Percentiles rank a stretch among this genome's conserved stretches.
Conservation (phyloP, 768 basidiomycete species). For the Calocybe cyanea region DNA sequence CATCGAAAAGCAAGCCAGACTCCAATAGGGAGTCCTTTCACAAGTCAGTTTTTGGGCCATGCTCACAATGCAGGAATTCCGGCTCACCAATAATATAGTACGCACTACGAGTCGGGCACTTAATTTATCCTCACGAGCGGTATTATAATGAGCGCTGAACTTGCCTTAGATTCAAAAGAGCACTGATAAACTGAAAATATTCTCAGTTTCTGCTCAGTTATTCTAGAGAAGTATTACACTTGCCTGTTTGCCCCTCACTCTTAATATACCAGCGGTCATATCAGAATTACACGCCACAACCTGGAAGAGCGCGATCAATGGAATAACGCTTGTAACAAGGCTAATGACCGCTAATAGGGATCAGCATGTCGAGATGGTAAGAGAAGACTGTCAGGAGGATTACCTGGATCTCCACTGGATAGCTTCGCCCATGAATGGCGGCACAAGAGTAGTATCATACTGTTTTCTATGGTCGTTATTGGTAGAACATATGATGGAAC, state of each 20-base stretch:
- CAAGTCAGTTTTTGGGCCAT: background rate
- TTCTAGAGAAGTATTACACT: no score
- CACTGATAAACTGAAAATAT: constrained; percentile 64
- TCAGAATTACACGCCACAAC: constrained; percentile 74
- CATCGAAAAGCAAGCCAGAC: constrained; percentile 51
- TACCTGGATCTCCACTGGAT: constrained; percentile 65
- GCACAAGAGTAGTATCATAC: constrained; percentile 35
- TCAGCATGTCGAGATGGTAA: background rate
- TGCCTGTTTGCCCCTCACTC: constrained; percentile 78
- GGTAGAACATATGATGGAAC: no score
- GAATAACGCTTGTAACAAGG: constrained; percentile 65
- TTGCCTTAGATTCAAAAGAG: constrained; percentile 71
- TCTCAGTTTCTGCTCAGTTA: background rate
- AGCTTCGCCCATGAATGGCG: constrained; percentile 64
- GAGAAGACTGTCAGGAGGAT: background rate
- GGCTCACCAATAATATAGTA: constrained; percentile 11
- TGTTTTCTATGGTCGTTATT: background rate
- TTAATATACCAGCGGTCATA: constrained; percentile 70
- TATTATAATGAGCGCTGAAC: background rate
- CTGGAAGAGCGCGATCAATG: constrained; percentile 74
- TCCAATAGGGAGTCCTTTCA: constrained; percentile 56
- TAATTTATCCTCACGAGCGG: no score
- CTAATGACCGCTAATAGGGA: constrained; percentile 55
- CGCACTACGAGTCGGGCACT: no score
- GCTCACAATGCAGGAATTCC: background rate